A percentile compares a stretch with the other conserved stretches of the same genome.
phyloP scores from a whole-genome alignment of 495 filamentous ascomycete genomes.

The Neurospora africana region DNA sequence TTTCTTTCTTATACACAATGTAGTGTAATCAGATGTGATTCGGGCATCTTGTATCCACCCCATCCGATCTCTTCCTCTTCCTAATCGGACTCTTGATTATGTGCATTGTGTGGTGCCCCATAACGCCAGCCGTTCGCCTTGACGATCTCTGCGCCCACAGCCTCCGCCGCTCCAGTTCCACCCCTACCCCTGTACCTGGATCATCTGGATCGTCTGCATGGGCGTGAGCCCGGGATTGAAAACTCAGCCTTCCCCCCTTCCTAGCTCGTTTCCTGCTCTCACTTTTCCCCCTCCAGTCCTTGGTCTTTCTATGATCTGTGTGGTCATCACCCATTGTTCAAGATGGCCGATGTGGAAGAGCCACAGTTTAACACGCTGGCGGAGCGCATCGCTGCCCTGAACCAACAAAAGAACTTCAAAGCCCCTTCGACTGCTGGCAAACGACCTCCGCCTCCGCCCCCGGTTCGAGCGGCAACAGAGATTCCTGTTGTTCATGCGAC shows the following conservation, averaged over 20 bases:
- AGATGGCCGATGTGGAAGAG: slow-evolving; percentile 45
- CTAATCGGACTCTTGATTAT: not conserved
- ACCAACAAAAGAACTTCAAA: slow-evolving; percentile 40
- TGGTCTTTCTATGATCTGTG: not conserved
- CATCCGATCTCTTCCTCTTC: not conserved
- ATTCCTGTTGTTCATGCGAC: slow-evolving; percentile 1
- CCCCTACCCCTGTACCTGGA: not conserved
- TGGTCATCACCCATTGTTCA: not conserved
- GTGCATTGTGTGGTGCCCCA: not conserved
- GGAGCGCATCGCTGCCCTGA: slow-evolving; percentile 46
- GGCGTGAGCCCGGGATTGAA: not conserved
- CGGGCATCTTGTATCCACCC: not conserved
- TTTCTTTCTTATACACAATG: not conserved
- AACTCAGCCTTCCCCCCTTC: not conserved
- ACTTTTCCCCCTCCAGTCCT: not conserved
- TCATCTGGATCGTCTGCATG: not conserved
- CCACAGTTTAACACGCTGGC: slow-evolving; percentile 43
- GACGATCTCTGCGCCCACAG: not conserved
- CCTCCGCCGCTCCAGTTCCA: not conserved
- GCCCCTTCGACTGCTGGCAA: slow-evolving; percentile 27
- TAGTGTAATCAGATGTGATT: not conserved
- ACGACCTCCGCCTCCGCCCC: slow-evolving; percentile 40
- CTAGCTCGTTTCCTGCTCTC: not conserved
- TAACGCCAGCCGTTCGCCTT: not conserved
- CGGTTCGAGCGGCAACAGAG: slow-evolving; percentile 13